Evolutionary conservation across 495 filamentous ascomycete genomes (phyloP), one percentile per base, ranked within the genome.

Genomic region (Daldinia loculata): DNA sequence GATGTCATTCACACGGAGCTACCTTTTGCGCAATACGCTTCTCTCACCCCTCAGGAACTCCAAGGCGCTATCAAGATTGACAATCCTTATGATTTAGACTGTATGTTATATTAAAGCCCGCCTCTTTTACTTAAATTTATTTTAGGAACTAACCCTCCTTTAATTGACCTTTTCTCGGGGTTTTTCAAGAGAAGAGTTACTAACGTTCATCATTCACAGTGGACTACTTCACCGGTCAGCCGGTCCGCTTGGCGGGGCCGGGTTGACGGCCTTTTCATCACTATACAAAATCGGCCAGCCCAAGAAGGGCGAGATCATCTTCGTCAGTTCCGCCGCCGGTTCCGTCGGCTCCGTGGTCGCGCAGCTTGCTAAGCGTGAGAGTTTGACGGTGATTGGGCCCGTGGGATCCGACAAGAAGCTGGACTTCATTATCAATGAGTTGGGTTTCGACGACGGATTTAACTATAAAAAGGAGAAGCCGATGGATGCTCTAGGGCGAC

Each of bases 251-350:
- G 93, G 93, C 29, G 94, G 95, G 92, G 90, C 92, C 1, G 93
- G 93, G 22, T 78, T 96, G 72, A 94, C 92, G 1, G 92, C 89
- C 6, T 97, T 91, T 81, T 90, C 87, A 2, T 91, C 90, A 0
- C 86, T 94, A 69, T 90, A 94, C 77, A 88, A 91, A 74, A 94
- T 97, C 62, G 92, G 92, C 0, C 79, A 91, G 84, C 93, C 93
- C 38, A 90, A 92, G 82, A 90, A 90, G 81, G 93, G 93, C 39
- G 91, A 96, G 84, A 94, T 91, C 15, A 94, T 96, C 71, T 94
- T 95, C 77, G 86, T 96, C 70, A 91, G 88, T 56, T 88, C 91
- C 7, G 92, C 93, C 4, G 89, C 88, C 14, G 93, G 93, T 45
- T 92, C 92, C 2, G 93, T 95, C n/a, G 92, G 93, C 11, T 87